Base-by-base conservation (phyloP, 2,329 filamentous ascomycete species). In the Pseudodiploospora longispora region DNA sequence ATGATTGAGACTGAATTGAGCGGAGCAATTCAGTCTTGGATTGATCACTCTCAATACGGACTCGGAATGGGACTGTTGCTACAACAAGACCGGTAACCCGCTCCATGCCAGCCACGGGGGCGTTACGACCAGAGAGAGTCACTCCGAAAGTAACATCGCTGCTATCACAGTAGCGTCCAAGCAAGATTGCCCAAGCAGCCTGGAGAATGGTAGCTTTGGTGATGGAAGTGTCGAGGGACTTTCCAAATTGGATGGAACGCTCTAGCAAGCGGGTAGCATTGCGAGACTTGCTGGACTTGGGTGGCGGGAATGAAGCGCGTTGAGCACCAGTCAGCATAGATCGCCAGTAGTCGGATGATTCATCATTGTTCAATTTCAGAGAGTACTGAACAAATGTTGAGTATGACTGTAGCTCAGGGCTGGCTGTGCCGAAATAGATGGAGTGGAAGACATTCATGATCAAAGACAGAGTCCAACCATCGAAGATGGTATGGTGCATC, bases 111-210 rank as follows among this genome's bases (percentile, higher is more conserved):
- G 30, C 27, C 6, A 60, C 34, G 1, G 51, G 47, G 2, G 50
- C 50, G 7, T 55, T 46, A 5, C 56, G 48, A 5, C 58, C 58
- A 2, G 50, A 52, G 1, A 43, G n/a, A 10, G 39, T 41, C 5
- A 19, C 27, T 2, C 43, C 43, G 34, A 55, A 59, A 5, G 51
- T 4, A 1, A 56, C 42, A 38, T 70, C 65, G 10, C 6, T 6
- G 12, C 41, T 59, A 47, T 10, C 57, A 51, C 64, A 56, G 43
- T 67, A 65, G 2, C 62, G 48, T 0, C 59, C 56, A 1, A 66
- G 55, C 4, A 67, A 27, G 1, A 47, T 9, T n/a, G 43, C 40
- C 43, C 43, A 46, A 10, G 40, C 30, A 6, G 43, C 40, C n/a
- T 40, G 43, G 2, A 46, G n/a, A 4, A 46, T 8, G 1, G 46